Evolutionary conservation across 169 alveolate species (phyloP).

Genomic region (Amoebophrya sp.): DNA sequence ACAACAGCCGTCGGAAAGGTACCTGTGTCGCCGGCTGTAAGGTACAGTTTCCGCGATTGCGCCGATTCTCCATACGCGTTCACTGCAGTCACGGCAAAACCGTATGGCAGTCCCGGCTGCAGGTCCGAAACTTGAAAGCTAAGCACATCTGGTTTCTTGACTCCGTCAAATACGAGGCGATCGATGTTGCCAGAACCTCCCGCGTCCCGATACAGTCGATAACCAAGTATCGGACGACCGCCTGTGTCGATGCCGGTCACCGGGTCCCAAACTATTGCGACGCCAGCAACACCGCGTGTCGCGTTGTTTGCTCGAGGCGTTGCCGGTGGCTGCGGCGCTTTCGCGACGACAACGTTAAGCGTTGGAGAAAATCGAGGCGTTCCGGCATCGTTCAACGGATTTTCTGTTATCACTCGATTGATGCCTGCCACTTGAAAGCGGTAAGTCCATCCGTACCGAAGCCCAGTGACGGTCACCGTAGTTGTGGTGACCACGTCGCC

Average conservation of each 20-base stretch:
- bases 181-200: background rate
- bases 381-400: background rate
- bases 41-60: background rate
- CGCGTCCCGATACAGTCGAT: constrained; percentile 23
- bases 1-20: background rate
- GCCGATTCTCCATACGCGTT: constrained; percentile 1
- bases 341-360: background rate
- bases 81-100: constrained; percentile 26
- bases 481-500: background rate
- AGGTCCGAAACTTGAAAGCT: constrained; percentile 1
- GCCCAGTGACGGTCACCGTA: constrained; percentile 27
- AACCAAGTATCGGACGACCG: background rate
- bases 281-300: background rate
- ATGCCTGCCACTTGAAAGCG: constrained; percentile 30
- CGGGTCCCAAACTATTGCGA: background rate
- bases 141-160: background rate
- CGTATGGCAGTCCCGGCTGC: constrained; percentile 30
- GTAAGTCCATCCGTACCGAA: constrained; percentile 19
- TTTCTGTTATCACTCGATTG: constrained; percentile 12
- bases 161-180: background rate
- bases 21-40: background rate
- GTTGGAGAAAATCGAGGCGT: background rate
- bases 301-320: background rate
- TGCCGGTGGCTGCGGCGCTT: background rate
- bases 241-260: background rate